Evolutionary conservation across 441 rosid genomes (phyloP), one percentile per base, ranked within the genome.

Genomic region (Capsella rubella): DNA sequence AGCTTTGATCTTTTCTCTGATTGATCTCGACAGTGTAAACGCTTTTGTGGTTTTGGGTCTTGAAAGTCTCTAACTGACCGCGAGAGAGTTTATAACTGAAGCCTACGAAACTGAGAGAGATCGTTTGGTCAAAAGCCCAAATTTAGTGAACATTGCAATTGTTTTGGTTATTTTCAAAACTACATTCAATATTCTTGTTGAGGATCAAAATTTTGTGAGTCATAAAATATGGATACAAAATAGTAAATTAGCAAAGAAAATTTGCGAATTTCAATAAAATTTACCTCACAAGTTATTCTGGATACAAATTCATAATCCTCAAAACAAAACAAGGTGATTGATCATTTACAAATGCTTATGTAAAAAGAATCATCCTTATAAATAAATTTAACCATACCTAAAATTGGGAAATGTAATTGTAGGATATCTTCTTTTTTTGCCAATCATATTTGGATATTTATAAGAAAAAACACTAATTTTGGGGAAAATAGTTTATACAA

Each of bases 1-100:
- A 12, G 47, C 58, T 37, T 70, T 59, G 49, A 58, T 70, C 39
- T 58, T 35, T 21, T 57, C 56, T 16, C 27, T 39, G 63, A 42
- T 52, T 40, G 55, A 52, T 35, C 43, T 64, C 43, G 39, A 63
- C 42, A 46, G 12, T 51, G 3, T n/a, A 42, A 39, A 15, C 40
- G 32, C 10, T 37, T 59, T 71, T 51, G 32, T 50, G 15, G 42
- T 40, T 21, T 21, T 53, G 76, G 47, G 29, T 59, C 67, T 49
- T 2, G 0, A 5, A 71, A 52, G 34, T 40, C 52, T 61, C 45
- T 42, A 2, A 31, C 27, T 31, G 7, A 2, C 3, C 8, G 1
- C 8, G 1, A 29, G 75, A 62, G 55, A 29, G 39, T 35, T 21
- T 21, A 50, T 4, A 16, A 49, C 6, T 50, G 28, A 12, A 21